A percentile compares a stretch with the other conserved stretches of the same genome.
These are phyloP conservation scores for Lactarius quietus DNA, from an alignment of 768 basidiomycete species.

Conservation along the genomic window DNA sequence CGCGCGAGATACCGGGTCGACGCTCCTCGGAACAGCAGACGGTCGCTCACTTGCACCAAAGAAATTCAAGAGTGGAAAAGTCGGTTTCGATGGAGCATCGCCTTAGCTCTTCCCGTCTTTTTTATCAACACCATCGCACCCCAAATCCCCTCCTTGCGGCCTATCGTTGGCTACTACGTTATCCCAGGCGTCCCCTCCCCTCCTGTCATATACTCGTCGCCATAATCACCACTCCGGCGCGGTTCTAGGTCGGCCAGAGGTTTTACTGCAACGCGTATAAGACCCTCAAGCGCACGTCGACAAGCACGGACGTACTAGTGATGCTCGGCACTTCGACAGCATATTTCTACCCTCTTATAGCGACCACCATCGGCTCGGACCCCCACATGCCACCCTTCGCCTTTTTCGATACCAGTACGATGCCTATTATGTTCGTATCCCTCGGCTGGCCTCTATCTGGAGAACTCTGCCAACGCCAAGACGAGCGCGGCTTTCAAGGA, in stretches of 20 bases:
- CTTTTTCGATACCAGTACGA: constrained; percentile 98
- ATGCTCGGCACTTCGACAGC: too few species aligned
- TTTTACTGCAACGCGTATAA: constrained; percentile 91
- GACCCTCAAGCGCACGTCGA: too few species aligned
- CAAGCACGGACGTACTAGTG: too few species aligned
- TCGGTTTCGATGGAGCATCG: too few species aligned
- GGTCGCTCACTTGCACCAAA: constrained; percentile 83
- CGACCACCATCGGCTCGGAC: constrained; percentile 59
- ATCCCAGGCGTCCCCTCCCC: constrained; percentile 69
- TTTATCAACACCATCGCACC: constrained; percentile 84
- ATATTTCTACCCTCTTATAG: constrained; percentile 86
- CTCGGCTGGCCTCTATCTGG: constrained; percentile 92
- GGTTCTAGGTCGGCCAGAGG: constrained; percentile 84
- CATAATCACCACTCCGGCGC: constrained; percentile 81
- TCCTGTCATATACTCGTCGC: constrained; percentile 77
- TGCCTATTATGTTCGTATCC: constrained; percentile 96
- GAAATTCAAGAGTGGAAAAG: too few species aligned
- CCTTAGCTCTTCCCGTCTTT: constrained; percentile 90
- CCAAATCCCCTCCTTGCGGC: constrained; percentile 56
- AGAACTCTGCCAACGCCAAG: constrained; percentile 95
- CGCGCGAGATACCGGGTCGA: constrained; percentile 91
- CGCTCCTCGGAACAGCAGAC: constrained; percentile 73
- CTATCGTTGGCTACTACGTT: constrained; percentile 48
- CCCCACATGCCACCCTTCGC: constrained; percentile 74
- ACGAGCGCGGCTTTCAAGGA: constrained; percentile 96